Evolutionary conservation across 1,284 basidiomycete genomes (phyloP).

Genomic region (Marasmius oreades): DNA sequence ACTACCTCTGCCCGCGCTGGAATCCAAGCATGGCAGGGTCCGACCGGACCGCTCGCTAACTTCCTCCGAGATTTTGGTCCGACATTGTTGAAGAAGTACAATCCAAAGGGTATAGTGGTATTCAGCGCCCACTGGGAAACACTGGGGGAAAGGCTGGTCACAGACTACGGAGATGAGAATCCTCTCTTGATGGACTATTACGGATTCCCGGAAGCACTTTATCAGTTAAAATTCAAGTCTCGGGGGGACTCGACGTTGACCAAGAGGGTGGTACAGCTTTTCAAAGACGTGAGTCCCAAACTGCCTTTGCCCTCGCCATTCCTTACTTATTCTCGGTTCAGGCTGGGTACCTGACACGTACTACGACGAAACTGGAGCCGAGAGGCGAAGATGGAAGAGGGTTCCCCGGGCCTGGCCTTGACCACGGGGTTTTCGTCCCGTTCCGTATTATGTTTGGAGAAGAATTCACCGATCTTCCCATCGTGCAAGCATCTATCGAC

Average conservation of each 20-base stretch:
- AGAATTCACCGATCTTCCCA: constrained; percentile 52
- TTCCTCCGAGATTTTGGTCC: constrained; percentile 73
- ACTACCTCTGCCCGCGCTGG: constrained; percentile 9
- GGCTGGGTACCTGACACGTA: constrained; percentile 56
- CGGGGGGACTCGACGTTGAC: constrained; percentile 55
- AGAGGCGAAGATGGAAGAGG: constrained; percentile 71
- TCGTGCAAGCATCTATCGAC: constrained; percentile 72
- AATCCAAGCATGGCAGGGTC: constrained; percentile 38
- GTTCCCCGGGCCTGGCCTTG: constrained; percentile 56
- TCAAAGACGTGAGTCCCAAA: constrained; percentile 43
- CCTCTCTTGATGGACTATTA: constrained; percentile 74
- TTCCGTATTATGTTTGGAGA: constrained; percentile 77
- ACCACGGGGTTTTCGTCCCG: constrained; percentile 76
- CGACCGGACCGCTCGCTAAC: constrained; percentile 49
- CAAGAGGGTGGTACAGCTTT: constrained; percentile 55
- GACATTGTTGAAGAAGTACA: constrained; percentile 62
- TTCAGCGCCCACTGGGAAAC: constrained; percentile 84
- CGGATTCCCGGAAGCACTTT: constrained; percentile 56
- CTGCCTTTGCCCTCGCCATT: not conserved
- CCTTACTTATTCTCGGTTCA: constrained; percentile 20
- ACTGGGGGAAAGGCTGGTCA: constrained; percentile 51
- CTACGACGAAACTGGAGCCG: constrained; percentile 44
- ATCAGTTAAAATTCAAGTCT: constrained; percentile 65
- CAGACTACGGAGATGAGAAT: constrained; percentile 71
- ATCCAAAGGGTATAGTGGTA: constrained; percentile 71